These are phyloP conservation scores for Rhodotorula sp. DNA, from an alignment of 1,284 basidiomycete species.

Conservation along the genomic window DNA sequence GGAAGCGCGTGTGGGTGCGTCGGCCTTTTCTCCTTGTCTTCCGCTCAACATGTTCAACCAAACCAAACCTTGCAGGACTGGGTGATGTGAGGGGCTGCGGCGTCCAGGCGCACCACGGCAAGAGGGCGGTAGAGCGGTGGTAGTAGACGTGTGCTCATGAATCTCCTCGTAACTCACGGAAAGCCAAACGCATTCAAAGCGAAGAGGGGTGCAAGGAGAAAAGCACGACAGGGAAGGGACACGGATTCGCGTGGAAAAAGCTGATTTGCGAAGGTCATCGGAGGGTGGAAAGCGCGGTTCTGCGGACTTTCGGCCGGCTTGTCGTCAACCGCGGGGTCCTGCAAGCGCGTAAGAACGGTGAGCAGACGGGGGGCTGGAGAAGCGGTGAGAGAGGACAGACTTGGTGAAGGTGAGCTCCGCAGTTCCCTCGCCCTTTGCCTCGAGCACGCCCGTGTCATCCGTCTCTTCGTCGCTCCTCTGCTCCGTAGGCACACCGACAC, in stretches of 20 bases:
- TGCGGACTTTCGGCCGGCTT: slow-evolving; percentile 8
- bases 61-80: background rate
- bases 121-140: background rate
- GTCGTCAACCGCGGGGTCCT: slow-evolving; percentile 16
- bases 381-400: background rate
- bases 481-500: slow-evolving; percentile 16
- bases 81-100: background rate
- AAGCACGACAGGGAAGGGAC: background rate
- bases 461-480: slow-evolving; percentile 29
- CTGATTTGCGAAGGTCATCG: background rate
- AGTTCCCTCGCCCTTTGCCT: slow-evolving; percentile 29
- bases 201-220: background rate
- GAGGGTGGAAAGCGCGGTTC: slow-evolving; percentile 1
- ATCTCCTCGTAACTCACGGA: no score
- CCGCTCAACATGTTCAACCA: no score
- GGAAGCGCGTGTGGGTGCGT: slow-evolving; percentile 22
- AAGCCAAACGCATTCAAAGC: no score
- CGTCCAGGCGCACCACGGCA: no score
- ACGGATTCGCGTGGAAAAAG: no score
- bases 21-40: slow-evolving; percentile 8
- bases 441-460: slow-evolving; percentile 27
- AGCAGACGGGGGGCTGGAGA: background rate
- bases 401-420: slow-evolving; percentile 15
- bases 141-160: background rate
- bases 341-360: background rate